phyloP scores from a whole-genome alignment of 768 basidiomycete genomes.

The Tulasnella sp. region DNA sequence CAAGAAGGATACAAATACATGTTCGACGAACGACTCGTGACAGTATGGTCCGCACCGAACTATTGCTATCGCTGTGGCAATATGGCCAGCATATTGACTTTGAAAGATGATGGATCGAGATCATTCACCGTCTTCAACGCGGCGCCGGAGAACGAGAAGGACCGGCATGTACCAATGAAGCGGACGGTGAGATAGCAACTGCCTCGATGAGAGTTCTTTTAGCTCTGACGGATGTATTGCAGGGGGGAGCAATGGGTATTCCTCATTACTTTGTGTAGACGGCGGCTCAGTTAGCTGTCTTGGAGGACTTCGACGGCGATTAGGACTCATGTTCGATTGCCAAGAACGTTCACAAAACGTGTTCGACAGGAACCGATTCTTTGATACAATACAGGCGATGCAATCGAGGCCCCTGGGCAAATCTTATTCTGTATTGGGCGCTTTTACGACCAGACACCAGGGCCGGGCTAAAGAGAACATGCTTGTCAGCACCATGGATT shows the following conservation, averaged over 20 bases:
- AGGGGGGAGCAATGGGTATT: background rate
- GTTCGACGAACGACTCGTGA: slow-evolving; percentile 43
- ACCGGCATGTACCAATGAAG: slow-evolving; percentile 55
- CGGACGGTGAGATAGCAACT: slow-evolving; percentile 1
- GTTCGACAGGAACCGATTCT: background rate
- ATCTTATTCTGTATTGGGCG: background rate
- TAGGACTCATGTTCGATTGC: background rate
- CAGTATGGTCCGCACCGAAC: slow-evolving; percentile 88
- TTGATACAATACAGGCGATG: background rate
- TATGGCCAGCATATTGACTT: slow-evolving; percentile 79
- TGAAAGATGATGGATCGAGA: slow-evolving; percentile 52
- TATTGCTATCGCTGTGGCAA: slow-evolving; percentile 85
- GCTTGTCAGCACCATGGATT: background rate
- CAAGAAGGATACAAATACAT: slow-evolving; percentile 61
- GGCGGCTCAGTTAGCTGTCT: background rate
- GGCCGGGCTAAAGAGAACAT: background rate
- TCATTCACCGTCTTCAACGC: slow-evolving; percentile 78
- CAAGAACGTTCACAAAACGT: background rate
- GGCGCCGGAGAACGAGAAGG: slow-evolving; percentile 79
- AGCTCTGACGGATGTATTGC: background rate
- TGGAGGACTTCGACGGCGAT: background rate
- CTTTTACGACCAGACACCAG: background rate
- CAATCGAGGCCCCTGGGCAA: background rate
- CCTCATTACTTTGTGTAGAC: slow-evolving; percentile 10
- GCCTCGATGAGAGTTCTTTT: background rate